Percentiles rank a stretch among this genome's conserved stretches.
These are phyloP conservation scores for Populus nigra DNA, from an alignment of 345 rosid genomes.

Conservation along the genomic window DNA sequence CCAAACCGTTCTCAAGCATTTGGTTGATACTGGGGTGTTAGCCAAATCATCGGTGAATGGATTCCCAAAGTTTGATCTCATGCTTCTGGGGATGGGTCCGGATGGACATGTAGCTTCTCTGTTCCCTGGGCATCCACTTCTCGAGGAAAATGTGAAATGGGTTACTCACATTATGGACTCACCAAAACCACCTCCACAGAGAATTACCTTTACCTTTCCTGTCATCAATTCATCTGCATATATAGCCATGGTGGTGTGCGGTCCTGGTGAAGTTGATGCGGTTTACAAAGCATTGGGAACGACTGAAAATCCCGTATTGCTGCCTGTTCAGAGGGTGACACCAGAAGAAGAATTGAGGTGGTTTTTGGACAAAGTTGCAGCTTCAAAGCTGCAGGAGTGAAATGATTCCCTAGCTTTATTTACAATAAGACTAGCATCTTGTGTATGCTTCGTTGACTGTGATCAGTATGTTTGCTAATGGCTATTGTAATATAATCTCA, in stretches of 20 bases:
- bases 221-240: slow-evolving; percentile 72
- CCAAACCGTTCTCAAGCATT: slow-evolving; percentile 56
- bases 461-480: neutral
- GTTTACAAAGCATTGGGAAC: slow-evolving; percentile 52
- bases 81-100: slow-evolving; percentile 87
- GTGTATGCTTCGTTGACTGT: neutral
- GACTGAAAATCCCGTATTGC: slow-evolving; percentile 25
- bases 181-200: slow-evolving; percentile 75
- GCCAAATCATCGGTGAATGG: slow-evolving; percentile 43
- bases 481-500: neutral
- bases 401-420: neutral
- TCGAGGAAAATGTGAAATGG: slow-evolving; percentile 65
- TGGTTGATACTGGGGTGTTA: slow-evolving; percentile 36
- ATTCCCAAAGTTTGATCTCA: slow-evolving; percentile 73
- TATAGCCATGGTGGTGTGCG: slow-evolving; percentile 59
- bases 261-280: slow-evolving; percentile 57
- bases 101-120: slow-evolving; percentile 84
- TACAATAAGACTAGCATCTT: neutral
- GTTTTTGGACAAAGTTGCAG: slow-evolving; percentile 76
- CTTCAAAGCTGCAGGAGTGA: slow-evolving; percentile 18
- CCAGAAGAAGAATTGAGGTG: slow-evolving; percentile 73
- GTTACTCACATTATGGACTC: slow-evolving; percentile 64
- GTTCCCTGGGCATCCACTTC: slow-evolving; percentile 65
- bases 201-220: slow-evolving; percentile 77
- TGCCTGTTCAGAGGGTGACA: slow-evolving; percentile 58